phyloP scores from a whole-genome alignment of 345 rosid species.

The Acer campestre region DNA sequence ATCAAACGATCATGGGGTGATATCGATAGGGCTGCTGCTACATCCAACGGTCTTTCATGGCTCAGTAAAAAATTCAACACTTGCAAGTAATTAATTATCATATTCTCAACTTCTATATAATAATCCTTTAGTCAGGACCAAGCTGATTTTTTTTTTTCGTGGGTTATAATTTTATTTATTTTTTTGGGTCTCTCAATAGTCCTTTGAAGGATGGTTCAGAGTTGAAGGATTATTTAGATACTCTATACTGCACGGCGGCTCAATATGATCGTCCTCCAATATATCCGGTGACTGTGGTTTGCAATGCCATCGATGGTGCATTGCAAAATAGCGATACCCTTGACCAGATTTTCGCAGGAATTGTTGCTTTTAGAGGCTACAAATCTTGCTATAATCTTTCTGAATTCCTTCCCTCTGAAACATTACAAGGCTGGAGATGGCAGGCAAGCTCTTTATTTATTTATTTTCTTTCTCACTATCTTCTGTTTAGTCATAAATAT shows the following conservation, averaged over 20 bases:
- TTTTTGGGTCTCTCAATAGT: background rate
- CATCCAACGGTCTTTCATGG: constrained; percentile 26
- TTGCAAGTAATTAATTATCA: constrained; percentile 19
- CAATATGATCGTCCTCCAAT: constrained; percentile 28
- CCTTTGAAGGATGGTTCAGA: constrained; percentile 7
- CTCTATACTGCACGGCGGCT: constrained; percentile 14
- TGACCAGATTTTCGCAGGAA: constrained; percentile 19
- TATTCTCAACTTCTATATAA: background rate
- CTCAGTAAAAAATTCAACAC: constrained; percentile 35
- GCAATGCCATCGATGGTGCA: constrained; percentile 21
- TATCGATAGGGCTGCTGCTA: constrained; percentile 28
- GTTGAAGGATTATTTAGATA: constrained; percentile 10
- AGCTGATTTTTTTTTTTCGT: no score
- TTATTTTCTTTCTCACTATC: no score
- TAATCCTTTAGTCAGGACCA: no score
- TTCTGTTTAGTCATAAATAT: no score
- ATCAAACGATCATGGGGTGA: constrained; percentile 34
- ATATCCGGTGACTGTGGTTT: constrained; percentile 14
- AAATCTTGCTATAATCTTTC: constrained; percentile 1
- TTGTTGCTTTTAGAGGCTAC: background rate
- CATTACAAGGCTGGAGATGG: constrained; percentile 25
- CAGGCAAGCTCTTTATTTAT: constrained; percentile 23
- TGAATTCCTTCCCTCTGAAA: constrained; percentile 11
- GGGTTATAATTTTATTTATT: background rate
- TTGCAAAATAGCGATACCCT: constrained; percentile 17